Evolutionary conservation across 2,329 filamentous ascomycete genomes (phyloP).

Genomic region (Neonectria coccinea): DNA sequence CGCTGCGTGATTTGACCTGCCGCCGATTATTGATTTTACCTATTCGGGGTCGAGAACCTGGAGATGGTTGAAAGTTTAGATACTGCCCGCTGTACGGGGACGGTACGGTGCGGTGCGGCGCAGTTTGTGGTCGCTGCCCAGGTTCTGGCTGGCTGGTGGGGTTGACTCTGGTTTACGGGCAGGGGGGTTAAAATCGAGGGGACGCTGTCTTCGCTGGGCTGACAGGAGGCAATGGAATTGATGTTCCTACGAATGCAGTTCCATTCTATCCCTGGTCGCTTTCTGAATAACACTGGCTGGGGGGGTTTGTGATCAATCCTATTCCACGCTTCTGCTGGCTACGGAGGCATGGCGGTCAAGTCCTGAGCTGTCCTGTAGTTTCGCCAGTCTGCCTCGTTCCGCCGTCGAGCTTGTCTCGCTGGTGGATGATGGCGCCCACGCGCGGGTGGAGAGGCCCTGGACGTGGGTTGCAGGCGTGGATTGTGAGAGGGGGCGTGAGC

Average conservation of each 20-base stretch:
- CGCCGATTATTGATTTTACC: not conserved
- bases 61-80: not conserved
- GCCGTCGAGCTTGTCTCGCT: not conserved
- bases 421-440: not conserved
- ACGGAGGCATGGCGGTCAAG: not conserved
- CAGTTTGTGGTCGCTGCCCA: conserved; percentile 1
- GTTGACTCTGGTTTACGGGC: not conserved
- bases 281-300: not conserved
- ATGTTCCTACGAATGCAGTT: not conserved
- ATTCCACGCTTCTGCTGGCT: not conserved
- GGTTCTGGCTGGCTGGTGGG: not conserved
- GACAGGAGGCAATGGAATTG: not conserved
- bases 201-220: conserved; percentile 2
- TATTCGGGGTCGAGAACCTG: not conserved
- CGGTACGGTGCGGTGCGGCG: conserved; percentile 11
- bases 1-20: not conserved
- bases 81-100: not conserved
- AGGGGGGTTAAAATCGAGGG: not conserved
- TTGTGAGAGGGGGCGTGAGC: not conserved
- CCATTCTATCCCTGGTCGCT: not conserved
- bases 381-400: not conserved
- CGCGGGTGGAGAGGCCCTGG: too few relatives aligned
- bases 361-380: not conserved
- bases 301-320: not conserved
- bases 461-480: not conserved